Conservation (phyloP, 768 basidiomycete genomes). For the Gyrodon lividus region DNA sequence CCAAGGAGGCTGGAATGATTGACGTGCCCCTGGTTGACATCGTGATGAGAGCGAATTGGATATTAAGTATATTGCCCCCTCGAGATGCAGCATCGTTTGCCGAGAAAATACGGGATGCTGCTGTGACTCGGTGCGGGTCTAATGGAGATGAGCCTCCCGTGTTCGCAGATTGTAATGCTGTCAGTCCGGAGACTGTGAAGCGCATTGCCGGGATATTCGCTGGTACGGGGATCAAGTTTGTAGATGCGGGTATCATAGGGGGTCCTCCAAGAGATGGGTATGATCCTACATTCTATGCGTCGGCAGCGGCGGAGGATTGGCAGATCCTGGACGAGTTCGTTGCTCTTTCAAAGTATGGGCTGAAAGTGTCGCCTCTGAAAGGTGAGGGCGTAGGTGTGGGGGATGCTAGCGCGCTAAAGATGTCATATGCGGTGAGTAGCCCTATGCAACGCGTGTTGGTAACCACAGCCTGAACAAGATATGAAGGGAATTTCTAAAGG, state of each 20-base stretch:
- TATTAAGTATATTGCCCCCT: conserved; percentile 60
- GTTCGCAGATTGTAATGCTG: conserved; percentile 60
- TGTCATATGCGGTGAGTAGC: conserved; percentile 58
- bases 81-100: conserved; percentile 49
- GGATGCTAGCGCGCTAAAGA: conserved; percentile 61
- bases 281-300: conserved; percentile 57
- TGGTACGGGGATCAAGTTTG: conserved; percentile 39
- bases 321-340: conserved; percentile 40
- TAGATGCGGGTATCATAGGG: conserved; percentile 60
- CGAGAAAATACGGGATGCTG: conserved; percentile 23
- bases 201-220: conserved; percentile 46
- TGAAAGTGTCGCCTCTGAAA: conserved; percentile 44
- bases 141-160: conserved; percentile 20
- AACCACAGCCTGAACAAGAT: neutral
- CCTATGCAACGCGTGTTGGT: neutral
- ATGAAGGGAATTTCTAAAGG: conserved; percentile 57
- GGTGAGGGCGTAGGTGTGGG: conserved; percentile 51
- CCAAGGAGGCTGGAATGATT: conserved; percentile 50
- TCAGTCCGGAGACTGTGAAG: conserved; percentile 50
- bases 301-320: conserved; percentile 35
- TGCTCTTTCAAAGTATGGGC: conserved; percentile 40
- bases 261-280: conserved; percentile 48
- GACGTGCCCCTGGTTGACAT: conserved; percentile 40
- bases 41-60: conserved; percentile 37
- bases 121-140: neutral